Evolutionary conservation across 805 yeast genomes (phyloP), one percentile per base, ranked within the genome.

Genomic region (Pichia nakasei): DNA sequence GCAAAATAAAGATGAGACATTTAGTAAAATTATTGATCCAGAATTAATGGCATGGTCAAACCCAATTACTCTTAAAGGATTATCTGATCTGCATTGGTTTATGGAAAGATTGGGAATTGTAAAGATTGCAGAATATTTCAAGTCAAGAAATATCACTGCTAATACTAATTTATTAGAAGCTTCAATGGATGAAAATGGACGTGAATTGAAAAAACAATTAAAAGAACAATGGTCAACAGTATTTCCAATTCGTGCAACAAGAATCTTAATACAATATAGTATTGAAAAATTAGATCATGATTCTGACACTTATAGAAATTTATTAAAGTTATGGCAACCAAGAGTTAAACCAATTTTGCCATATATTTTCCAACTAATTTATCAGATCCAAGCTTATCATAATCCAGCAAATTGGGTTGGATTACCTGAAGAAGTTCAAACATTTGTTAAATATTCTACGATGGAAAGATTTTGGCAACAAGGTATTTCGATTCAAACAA

Each of bases 381-480:
- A 85, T 37, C 98, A 93, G 62, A 84, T 93, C 43, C 95, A 89
- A 63, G 87, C 96, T 0, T 93, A 89, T 57, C 96, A 88, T 60
- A 85, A 93, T 56, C 96, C 97, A 0, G 82, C 72, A 12, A 91
- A 91, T 61, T 91, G 98, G 97, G 69, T 69, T 13, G 85, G 78
- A 34, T 68, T 93, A 39, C 97, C 98, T 0, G 74, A 73, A 3
- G 94, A 87, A 45, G 97, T 93, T 1, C 96, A 86, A 60, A 72
- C 91, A 1, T 91, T 94, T 68, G 96, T 91, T n/a, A 75, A 76
- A 51, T 82, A 86, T 54, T 82, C 94, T 48, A 83, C 94, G 40
- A 79, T 82, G 59, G 99, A 93, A 66, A 72, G 97, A 55, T 93
- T 93, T 61, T 93, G 99, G 99, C 97, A 94, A 58, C 95, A 88